Evolutionary conservation across 2,329 filamentous ascomycete species (phyloP), one percentile per base, ranked within the genome.

Genomic region (Trichoderma lentiforme): DNA sequence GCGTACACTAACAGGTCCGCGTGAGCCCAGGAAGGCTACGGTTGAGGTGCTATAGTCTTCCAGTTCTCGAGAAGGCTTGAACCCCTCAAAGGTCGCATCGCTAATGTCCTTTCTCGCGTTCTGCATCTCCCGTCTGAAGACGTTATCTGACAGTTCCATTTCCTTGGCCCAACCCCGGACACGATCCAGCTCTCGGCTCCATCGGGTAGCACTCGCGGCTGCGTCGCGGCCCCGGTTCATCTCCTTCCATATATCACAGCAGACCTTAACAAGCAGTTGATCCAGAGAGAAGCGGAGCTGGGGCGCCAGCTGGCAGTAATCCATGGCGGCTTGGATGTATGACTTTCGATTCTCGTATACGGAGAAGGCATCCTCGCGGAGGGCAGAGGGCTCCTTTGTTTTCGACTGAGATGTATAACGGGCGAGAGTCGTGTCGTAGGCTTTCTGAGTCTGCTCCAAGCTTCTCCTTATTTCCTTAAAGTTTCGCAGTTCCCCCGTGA

Each of bases 311-410:
- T 96, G 90, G 77, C 93, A 97, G 80, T 95, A 98, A 81, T 99
- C 96, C 89, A 99, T 91, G 15, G 93, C 95, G 1, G 95, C 92
- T 79, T 94, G 95, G 57, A 98, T 86, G 80, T 99, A 99, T 36
- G 91, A 89, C 78, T 96, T 97, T 72, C 95, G 90, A 28, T 93
- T 93, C 84, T 98, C 96, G 79, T 97, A 96, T 47, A 98, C 89
- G 79, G 96, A 91, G 78, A 99, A 99, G 0, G 96, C 96, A 82
- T 99, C 96, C 81, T 99, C 96, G 73, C 96, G 89, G 71, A 99
- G 85, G 1, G 94, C 89, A 0, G 94, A 98, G 0, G 95, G 89
- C 81, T 99, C 96, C 82, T 98, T 99, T 6, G 93, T 91, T 84
- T 98, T 98, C 75, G 91, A 92, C 81, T 98, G 94, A 3, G 88